Evolutionary conservation across 2,329 filamentous ascomycete species (phyloP).

Genomic region (Chaetothyriales sp.): DNA sequence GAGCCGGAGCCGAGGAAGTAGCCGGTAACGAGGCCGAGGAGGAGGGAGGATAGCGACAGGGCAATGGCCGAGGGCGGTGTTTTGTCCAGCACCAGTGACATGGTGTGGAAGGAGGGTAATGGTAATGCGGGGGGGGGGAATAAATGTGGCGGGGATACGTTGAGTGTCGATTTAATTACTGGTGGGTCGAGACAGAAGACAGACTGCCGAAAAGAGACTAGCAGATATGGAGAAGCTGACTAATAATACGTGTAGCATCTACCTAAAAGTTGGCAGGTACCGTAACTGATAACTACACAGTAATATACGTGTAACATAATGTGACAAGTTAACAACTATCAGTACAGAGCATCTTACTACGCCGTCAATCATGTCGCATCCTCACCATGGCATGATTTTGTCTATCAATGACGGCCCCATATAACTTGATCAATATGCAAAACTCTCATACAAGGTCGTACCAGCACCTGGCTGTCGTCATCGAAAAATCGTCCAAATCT

Average conservation of each 20-base stretch:
- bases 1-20: constrained; percentile 55
- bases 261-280: too few species aligned
- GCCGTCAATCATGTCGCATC: not conserved
- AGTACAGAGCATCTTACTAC: too few species aligned
- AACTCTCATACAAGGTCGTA: not conserved
- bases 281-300: too few species aligned
- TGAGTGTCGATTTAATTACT: too few species aligned
- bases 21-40: constrained; percentile 54
- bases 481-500: not conserved
- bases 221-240: not conserved
- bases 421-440: not conserved
- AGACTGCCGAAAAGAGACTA: not conserved
- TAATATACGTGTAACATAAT: too few species aligned
- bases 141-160: not conserved
- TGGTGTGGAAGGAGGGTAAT: not conserved
- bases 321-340: too few species aligned
- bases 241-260: not conserved
- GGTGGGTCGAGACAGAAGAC: not conserved
- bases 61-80: constrained; percentile 13
- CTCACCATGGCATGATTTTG: not conserved
- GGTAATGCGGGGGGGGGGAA: not conserved
- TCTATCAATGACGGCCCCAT: not conserved
- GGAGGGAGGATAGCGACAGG: constrained; percentile 13
- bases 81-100: constrained; percentile 8
- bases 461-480: not conserved